phyloP scores from a whole-genome alignment of 2,329 filamentous ascomycete genomes.

The Colletotrichum musicola region DNA sequence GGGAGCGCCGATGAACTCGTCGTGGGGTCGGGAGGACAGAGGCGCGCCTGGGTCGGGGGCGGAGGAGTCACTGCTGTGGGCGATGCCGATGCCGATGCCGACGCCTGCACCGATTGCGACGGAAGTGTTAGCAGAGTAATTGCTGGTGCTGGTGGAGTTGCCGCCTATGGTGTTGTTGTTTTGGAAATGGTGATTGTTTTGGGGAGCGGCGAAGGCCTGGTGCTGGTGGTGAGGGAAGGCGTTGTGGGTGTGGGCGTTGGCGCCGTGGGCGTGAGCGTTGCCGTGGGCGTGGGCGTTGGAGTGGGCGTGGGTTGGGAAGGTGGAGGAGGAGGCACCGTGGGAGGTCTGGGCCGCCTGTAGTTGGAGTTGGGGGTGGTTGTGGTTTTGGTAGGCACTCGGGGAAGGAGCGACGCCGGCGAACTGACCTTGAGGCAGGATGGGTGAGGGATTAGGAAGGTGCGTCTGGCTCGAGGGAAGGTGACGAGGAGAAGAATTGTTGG shows the following conservation, averaged over 20 bases:
- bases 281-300: conserved; percentile 15
- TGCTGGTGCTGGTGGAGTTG: conserved; percentile 42
- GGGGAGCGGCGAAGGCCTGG: conserved; percentile 26
- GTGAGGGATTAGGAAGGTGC: conserved; percentile 58
- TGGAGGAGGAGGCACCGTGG: conserved; percentile 5
- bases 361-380: conserved; percentile 32
- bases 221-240: conserved; percentile 71
- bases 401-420: conserved; percentile 49
- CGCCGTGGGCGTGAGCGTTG: conserved; percentile 12
- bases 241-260: conserved; percentile 57
- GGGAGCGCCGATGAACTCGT: conserved; percentile 74
- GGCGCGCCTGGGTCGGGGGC: conserved; percentile 53
- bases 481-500: conserved; percentile 62
- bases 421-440: conserved; percentile 59
- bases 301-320: conserved; percentile 15
- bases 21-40: conserved; percentile 52
- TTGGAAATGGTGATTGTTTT: conserved; percentile 23
- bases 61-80: conserved; percentile 44
- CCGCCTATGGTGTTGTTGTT: conserved; percentile 27
- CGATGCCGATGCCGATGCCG: conserved; percentile 27
- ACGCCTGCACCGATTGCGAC: conserved; percentile 42
- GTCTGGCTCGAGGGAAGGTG: conserved; percentile 56
- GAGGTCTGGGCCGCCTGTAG: conserved; percentile 17
- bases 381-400: conserved; percentile 20
- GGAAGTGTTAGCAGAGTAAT: conserved; percentile 20